A percentile compares a stretch with the other conserved stretches of the same genome.
Conservation (phyloP, 83 land plant species). For the Picea engelmannii region DNA sequence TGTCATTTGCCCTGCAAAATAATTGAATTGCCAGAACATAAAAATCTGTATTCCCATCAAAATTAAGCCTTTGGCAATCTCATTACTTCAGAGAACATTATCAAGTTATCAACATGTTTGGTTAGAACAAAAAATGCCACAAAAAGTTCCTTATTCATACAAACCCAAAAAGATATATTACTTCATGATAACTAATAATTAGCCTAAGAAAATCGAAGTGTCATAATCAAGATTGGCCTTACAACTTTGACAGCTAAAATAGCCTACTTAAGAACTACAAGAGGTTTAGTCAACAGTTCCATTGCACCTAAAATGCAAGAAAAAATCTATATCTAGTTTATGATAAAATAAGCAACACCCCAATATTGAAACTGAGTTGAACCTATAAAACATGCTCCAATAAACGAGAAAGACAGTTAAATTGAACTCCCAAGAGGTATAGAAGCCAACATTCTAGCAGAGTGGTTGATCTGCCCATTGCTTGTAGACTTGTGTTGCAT, state of each 20-base stretch:
- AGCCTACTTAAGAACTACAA: not conserved
- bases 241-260: not conserved
- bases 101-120: not conserved
- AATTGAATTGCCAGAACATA: not conserved
- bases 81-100: too few species aligned
- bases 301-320: not conserved
- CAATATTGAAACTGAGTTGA: too few species aligned
- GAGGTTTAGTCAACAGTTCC: not conserved
- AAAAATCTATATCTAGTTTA: not conserved
- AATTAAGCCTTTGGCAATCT: too few species aligned
- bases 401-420: too few species aligned
- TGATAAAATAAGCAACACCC: too few species aligned
- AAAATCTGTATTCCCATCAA: not conserved
- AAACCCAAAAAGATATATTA: not conserved
- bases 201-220: not conserved
- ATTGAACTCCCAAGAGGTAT: too few species aligned
- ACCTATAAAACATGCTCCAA: too few species aligned
- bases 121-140: not conserved
- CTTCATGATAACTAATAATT: not conserved
- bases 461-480: too few species aligned
- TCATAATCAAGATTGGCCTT: not conserved
- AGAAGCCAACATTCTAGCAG: too few species aligned
- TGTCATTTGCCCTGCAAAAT: conserved; percentile 82
- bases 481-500: too few species aligned
- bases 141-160: not conserved